phyloP scores from a whole-genome alignment of 768 basidiomycete species.

The Mrakia hoshinonis region DNA sequence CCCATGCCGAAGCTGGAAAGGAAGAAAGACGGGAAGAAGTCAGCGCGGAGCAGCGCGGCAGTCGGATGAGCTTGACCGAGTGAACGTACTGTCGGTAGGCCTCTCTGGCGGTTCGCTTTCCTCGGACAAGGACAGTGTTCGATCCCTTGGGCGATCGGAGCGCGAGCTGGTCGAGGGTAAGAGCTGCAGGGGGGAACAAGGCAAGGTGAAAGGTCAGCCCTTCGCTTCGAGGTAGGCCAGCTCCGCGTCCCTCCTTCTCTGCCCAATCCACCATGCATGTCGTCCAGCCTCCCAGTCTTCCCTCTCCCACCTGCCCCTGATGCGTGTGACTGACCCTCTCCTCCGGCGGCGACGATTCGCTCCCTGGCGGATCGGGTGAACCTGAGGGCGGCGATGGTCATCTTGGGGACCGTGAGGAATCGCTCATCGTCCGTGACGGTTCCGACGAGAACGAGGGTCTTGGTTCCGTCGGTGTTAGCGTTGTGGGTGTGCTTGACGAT shows the following conservation, averaged over 20 bases:
- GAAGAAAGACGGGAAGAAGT: conserved; percentile 35
- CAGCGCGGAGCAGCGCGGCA: not conserved
- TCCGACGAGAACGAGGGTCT: conserved; percentile 81
- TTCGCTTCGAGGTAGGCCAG: not conserved
- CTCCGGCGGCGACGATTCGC: conserved; percentile 89
- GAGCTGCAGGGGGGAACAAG: conserved; percentile 36
- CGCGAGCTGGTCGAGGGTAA: conserved; percentile 96
- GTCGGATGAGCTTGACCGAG: not conserved
- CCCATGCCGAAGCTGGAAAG: conserved; percentile 95
- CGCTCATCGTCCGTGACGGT: conserved; percentile 95
- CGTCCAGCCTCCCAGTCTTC: not conserved
- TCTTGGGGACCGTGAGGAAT: conserved; percentile 71
- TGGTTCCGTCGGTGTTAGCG: conserved; percentile 47
- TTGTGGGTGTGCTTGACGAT: conserved; percentile 69
- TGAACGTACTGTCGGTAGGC: conserved; percentile 26
- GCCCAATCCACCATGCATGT: not conserved
- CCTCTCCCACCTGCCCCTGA: too few relatives aligned
- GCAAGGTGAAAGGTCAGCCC: conserved; percentile 18
- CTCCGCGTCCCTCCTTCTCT: not conserved
- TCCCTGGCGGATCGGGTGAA: conserved; percentile 90
- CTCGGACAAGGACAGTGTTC: conserved; percentile 88
- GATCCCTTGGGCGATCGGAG: conserved; percentile 85
- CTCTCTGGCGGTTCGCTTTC: conserved; percentile 86
- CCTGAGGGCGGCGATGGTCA: conserved; percentile 85
- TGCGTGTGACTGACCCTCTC: conserved; percentile 50